A percentile compares a stretch with the other conserved stretches of the same genome.
Conservation (phyloP, 257 asterid genomes). For the Solanum chmielewskii region DNA sequence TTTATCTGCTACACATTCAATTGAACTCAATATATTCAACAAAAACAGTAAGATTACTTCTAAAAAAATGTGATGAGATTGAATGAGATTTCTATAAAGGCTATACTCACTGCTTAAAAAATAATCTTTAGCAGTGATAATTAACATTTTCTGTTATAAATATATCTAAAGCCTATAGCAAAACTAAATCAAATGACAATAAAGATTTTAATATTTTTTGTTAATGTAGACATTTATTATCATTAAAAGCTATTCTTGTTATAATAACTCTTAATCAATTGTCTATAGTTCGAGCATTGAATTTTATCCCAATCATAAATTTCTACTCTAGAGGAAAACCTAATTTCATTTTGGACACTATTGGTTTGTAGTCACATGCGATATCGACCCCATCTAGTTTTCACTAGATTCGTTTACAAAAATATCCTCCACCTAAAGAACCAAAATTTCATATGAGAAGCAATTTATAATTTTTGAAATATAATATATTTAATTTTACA, state of each 20-base stretch:
- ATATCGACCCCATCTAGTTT: background rate
- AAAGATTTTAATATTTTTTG: too few relatives aligned
- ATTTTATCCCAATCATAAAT: background rate
- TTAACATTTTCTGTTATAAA: too few relatives aligned
- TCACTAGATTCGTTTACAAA: background rate
- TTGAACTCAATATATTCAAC: background rate
- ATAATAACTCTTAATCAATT: background rate
- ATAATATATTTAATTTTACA: background rate
- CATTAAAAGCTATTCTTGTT: background rate
- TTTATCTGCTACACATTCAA: background rate
- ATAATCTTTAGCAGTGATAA: background rate
- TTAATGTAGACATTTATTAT: too few relatives aligned
- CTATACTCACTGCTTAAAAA: background rate
- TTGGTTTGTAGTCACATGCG: background rate
- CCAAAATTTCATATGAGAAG: background rate
- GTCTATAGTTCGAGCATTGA: background rate
- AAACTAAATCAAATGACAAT: background rate
- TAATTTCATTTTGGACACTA: background rate
- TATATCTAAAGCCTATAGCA: background rate
- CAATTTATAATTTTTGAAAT: background rate
- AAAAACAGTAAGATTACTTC: too few relatives aligned
- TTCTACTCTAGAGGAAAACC: too few relatives aligned
- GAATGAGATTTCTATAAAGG: background rate
- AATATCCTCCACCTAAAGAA: background rate
- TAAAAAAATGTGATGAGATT: background rate